phyloP scores from a whole-genome alignment of 257 asterid species.

The Handroanthus guayacan region DNA sequence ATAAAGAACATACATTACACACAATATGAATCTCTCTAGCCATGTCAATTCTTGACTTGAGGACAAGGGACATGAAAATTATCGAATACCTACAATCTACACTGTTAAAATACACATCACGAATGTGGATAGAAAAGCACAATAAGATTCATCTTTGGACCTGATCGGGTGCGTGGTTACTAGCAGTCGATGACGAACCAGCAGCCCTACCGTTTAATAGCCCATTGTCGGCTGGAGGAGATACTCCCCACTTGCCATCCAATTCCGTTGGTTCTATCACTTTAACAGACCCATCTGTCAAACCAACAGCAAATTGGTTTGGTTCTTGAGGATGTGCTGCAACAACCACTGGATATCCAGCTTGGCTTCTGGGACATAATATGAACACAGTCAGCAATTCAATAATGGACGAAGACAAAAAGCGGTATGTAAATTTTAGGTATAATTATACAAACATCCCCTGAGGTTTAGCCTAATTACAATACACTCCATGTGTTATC shows the following conservation, averaged over 20 bases:
- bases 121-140: slow-evolving; percentile 26
- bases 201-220: slow-evolving; percentile 59
- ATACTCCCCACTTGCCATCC: slow-evolving; percentile 80
- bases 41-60: slow-evolving; percentile 49
- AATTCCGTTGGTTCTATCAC: slow-evolving; percentile 93
- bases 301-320: slow-evolving; percentile 87
- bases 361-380: slow-evolving; percentile 62
- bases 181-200: slow-evolving; percentile 72
- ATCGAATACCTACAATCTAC: slow-evolving; percentile 65
- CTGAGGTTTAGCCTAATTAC: no score
- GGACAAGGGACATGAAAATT: slow-evolving; percentile 35
- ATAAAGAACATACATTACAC: slow-evolving; percentile 34
- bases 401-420: not conserved
- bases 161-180: slow-evolving; percentile 79
- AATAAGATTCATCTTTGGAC: slow-evolving; percentile 64
- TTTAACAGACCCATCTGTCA: slow-evolving; percentile 90
- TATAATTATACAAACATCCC: no score
- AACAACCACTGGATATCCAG: slow-evolving; percentile 67
- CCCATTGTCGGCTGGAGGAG: slow-evolving; percentile 79
- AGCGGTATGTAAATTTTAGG: not conserved
- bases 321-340: slow-evolving; percentile 94
- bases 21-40: slow-evolving; percentile 44
- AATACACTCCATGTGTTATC: no score
- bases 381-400: slow-evolving; percentile 14
- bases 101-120: slow-evolving; percentile 52